Conservation (phyloP, 257 asterid genomes). For the Primulina eburnea region DNA sequence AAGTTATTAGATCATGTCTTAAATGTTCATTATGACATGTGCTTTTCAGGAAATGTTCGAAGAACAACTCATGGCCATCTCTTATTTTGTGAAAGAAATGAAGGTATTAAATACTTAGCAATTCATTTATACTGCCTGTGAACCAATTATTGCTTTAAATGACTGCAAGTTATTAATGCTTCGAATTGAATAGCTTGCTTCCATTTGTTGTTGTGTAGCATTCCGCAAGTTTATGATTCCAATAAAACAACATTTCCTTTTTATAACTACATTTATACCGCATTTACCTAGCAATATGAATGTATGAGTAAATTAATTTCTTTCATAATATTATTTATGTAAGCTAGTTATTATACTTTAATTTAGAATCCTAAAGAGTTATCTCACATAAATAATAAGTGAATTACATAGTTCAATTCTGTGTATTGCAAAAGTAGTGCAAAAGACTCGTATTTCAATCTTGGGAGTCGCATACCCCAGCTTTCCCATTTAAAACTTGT, state of each 20-base stretch:
- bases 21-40: slow-evolving; percentile 20
- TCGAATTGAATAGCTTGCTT: slow-evolving; percentile 20
- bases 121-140: slow-evolving; percentile 16
- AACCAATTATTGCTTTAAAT: slow-evolving; percentile 3
- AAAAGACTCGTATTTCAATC: background rate
- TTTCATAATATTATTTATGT: background rate
- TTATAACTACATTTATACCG: no score
- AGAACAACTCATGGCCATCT: slow-evolving; percentile 56
- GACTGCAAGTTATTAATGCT: background rate
- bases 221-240: background rate
- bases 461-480: background rate
- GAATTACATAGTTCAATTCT: background rate
- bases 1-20: slow-evolving; percentile 12
- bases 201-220: background rate
- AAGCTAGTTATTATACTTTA: background rate
- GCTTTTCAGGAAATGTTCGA: slow-evolving; percentile 59
- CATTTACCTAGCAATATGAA: no score
- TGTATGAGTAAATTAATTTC: no score
- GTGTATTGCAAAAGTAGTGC: background rate
- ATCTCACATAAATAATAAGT: background rate
- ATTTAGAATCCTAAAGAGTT: background rate
- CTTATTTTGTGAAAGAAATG: slow-evolving; percentile 57
- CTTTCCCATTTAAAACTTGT: no score
- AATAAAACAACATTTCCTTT: no score
- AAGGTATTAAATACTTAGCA: slow-evolving; percentile 49